Evolutionary conservation across 768 basidiomycete genomes (phyloP).

Genomic region (Agrocybe chaxingu): DNA sequence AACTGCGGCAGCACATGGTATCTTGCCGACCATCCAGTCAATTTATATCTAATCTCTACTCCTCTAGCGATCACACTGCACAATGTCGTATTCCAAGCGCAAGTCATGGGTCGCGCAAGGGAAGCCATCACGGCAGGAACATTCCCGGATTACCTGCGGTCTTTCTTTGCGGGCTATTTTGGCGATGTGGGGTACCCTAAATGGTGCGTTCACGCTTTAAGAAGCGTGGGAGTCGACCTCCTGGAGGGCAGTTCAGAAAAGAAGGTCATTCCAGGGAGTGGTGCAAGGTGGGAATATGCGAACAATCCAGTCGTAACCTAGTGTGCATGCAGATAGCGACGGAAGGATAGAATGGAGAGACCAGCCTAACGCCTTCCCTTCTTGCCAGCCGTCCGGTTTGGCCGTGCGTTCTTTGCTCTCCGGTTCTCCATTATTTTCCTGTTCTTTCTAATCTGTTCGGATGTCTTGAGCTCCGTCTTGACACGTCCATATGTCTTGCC

Average conservation of each 20-base stretch:
- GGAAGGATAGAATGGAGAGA: conserved; percentile 1
- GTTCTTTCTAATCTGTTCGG: conserved; percentile 81
- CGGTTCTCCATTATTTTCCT: conserved; percentile 64
- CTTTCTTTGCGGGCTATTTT: conserved; percentile 80
- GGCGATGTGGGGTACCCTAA: conserved; percentile 75
- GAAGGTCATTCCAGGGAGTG: conserved; percentile 56
- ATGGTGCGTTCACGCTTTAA: conserved; percentile 86
- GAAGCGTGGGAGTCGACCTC: conserved; percentile 81
- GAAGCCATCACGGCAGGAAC: conserved; percentile 74
- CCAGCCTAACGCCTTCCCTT: conserved; percentile 38
- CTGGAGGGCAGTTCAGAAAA: conserved; percentile 48
- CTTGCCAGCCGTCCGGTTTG: conserved; percentile 33
- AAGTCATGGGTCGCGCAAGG: conserved; percentile 81
- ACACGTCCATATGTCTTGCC: conserved; percentile 62
- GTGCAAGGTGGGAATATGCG: conserved; percentile 82
- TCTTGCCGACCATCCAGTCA: conserved; percentile 13
- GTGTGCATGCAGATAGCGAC: neutral
- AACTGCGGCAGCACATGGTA: conserved; percentile 85
- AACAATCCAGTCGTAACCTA: conserved; percentile 21
- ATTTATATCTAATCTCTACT: conserved; percentile 4
- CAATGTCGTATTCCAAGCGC: conserved; percentile 84
- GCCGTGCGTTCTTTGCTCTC: conserved; percentile 80
- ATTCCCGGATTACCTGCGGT: conserved; percentile 74
- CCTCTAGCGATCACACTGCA: conserved; percentile 72
- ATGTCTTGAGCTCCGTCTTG: conserved; percentile 82